Evolutionary conservation across 164 flowering plant species (phyloP).

Genomic region (Aristolochia contorta): DNA sequence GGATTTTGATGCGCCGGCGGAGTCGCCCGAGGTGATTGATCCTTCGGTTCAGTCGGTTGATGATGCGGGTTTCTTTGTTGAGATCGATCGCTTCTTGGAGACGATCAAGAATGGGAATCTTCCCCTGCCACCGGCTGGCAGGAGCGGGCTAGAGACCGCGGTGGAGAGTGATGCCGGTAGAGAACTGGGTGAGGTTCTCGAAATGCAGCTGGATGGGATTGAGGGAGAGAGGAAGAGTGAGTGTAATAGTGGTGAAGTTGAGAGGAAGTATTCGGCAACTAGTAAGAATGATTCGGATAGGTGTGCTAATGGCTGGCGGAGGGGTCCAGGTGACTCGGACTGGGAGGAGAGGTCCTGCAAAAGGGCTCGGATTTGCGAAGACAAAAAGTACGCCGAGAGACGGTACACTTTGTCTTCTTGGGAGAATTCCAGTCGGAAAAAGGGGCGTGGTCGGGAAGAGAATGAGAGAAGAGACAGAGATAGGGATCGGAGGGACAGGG

Average conservation of each 20-base stretch:
- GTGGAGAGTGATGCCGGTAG: constrained; percentile 1
- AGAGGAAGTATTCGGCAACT: constrained; percentile 3
- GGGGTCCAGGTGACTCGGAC: constrained; percentile 20
- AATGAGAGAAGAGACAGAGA: constrained; percentile 43
- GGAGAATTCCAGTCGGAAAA: constrained; percentile 37
- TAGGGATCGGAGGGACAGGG: constrained; percentile 48
- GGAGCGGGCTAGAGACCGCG: neutral
- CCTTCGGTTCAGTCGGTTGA: constrained; percentile 2
- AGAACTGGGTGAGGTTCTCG: constrained; percentile 1
- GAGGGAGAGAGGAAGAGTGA: constrained; percentile 1
- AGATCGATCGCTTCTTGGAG: constrained; percentile 65
- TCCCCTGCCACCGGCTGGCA: constrained; percentile 13
- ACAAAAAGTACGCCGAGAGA: neutral
- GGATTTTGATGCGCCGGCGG: constrained; percentile 28
- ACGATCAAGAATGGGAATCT: constrained; percentile 48
- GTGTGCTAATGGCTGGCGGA: constrained; percentile 9
- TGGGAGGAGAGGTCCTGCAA: constrained; percentile 31
- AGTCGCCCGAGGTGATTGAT: constrained; percentile 7
- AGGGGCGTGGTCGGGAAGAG: constrained; percentile 48
- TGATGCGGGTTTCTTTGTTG: constrained; percentile 59
- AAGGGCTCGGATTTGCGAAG: constrained; percentile 16
- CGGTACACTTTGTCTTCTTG: constrained; percentile 4
- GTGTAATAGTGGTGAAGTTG: neutral
- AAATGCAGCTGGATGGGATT: constrained; percentile 1
- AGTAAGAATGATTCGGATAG: neutral